Evolutionary conservation across 495 filamentous ascomycete species (phyloP).

Genomic region (Hyaloscypha bicolor): DNA sequence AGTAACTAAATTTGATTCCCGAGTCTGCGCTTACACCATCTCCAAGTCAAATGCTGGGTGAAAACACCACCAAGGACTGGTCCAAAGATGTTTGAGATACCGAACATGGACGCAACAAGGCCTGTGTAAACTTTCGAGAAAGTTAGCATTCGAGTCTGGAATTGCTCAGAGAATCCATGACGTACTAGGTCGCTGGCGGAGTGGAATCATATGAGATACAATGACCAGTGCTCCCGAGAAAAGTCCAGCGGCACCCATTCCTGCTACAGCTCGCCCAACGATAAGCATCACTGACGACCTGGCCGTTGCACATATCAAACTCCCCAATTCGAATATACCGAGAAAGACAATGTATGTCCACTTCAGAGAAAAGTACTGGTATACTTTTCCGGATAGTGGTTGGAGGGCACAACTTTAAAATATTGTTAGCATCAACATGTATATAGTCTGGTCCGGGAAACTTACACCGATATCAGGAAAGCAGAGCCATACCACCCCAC

Average conservation of each 20-base stretch:
- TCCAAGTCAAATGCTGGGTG: constrained; percentile 56
- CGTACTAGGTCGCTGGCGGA: constrained; percentile 25
- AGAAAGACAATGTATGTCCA: constrained; percentile 31
- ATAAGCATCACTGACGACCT: constrained; percentile 55
- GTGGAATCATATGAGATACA: constrained; percentile 13
- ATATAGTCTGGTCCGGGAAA: neutral
- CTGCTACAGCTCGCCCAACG: constrained; percentile 59
- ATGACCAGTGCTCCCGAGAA: constrained; percentile 37
- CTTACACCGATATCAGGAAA: constrained; percentile 51
- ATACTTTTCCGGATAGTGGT: constrained; percentile 40
- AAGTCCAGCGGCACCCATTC: constrained; percentile 49
- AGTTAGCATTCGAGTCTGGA: neutral
- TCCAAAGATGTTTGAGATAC: constrained; percentile 46
- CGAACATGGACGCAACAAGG: constrained; percentile 46
- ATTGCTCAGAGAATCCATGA: neutral
- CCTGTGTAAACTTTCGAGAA: constrained; percentile 40
- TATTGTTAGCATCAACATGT: neutral
- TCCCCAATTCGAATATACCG: constrained; percentile 55
- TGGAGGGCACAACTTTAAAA: constrained; percentile 43
- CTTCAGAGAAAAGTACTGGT: constrained; percentile 46
- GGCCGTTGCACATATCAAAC: constrained; percentile 55
- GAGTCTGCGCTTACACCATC: constrained; percentile 42
- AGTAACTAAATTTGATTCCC: constrained; percentile 26
- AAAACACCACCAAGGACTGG: constrained; percentile 66
- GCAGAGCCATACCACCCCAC: constrained; percentile 60